Conservation (phyloP, 345 rosid genomes). For the Firmiana major region DNA sequence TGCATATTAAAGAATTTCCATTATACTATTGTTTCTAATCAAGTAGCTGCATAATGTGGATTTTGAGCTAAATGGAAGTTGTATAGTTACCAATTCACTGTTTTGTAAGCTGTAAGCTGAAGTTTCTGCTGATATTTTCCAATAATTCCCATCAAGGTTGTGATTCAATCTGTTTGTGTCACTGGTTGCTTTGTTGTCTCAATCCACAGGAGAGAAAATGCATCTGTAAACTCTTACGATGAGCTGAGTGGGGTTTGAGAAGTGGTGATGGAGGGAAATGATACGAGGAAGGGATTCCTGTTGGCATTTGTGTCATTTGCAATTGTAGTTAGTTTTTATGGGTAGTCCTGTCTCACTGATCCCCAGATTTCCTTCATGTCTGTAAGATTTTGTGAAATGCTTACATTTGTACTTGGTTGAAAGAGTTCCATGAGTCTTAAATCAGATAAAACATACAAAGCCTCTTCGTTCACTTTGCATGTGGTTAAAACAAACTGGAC, state of each 20-base stretch:
- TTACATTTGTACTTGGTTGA: neutral
- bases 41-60: conserved; percentile 20
- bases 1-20: conserved; percentile 14
- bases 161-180: neutral
- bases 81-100: conserved; percentile 5
- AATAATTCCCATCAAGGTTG: neutral
- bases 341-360: conserved; percentile 8
- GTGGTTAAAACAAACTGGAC: neutral
- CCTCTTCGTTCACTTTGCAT: neutral
- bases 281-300: neutral
- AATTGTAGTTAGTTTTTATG: conserved; percentile 5
- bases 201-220: neutral
- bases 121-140: neutral
- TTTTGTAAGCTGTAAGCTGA: conserved; percentile 12
- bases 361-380: neutral
- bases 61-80: conserved; percentile 18
- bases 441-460: neutral
- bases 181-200: neutral
- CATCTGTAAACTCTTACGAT: neutral
- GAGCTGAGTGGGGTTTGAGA: neutral
- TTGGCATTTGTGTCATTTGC: neutral
- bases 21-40: neutral
- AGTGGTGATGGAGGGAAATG: conserved; percentile 5
- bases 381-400: conserved; percentile 2
- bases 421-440: neutral